Evolutionary conservation across 2,329 filamentous ascomycete species (phyloP), one percentile per base, ranked within the genome.

Genomic region (Aspergillus novofumigatus): DNA sequence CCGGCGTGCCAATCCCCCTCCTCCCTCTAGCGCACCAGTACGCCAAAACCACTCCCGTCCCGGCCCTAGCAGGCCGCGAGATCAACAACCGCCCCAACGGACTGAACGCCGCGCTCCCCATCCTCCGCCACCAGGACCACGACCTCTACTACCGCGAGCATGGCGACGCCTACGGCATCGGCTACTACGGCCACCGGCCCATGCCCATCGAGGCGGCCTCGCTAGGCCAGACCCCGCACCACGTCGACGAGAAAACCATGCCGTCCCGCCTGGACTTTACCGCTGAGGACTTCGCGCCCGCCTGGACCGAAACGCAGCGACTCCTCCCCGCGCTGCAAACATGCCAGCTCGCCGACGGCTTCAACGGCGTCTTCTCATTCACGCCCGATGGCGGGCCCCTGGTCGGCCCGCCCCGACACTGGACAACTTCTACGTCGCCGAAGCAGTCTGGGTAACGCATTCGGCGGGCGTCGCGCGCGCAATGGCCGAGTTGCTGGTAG

Each of bases 361-460:
- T 87, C 76, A 87, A 87, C 62, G 85, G 85, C 2, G 79, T 87
- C 62, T 84, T 87, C 69, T 87, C 85, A 0, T 87, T 87, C 65
- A 87, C 85, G 0, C 85, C 85, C 0, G 85, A 87, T 53, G 84
- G 85, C 0, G 83, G 83, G 0, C 81, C 85, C 0, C 75, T 87
- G 0, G 75, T 87, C 1, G 85, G 85, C 2, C 78, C 62, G 77
- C 83, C 0, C 83, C 85, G 6, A 78, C 78, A 14, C 69, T 87
- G 0, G 81, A 86, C 49, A 83, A 83, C 11, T 87, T 87, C 70
- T 86, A 79, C 62, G 83, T 87, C 1, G 85, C 85, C 0, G 85
- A 87, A 63, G 85, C 85, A 4, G 83, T 87, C 0, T 87, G 85
- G 85, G 85, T 87, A 0, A 87, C 85, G 20, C 85, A 87, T 61